Base-by-base conservation (phyloP, 2,329 filamentous ascomycete genomes). In the Xylaria sp. region DNA sequence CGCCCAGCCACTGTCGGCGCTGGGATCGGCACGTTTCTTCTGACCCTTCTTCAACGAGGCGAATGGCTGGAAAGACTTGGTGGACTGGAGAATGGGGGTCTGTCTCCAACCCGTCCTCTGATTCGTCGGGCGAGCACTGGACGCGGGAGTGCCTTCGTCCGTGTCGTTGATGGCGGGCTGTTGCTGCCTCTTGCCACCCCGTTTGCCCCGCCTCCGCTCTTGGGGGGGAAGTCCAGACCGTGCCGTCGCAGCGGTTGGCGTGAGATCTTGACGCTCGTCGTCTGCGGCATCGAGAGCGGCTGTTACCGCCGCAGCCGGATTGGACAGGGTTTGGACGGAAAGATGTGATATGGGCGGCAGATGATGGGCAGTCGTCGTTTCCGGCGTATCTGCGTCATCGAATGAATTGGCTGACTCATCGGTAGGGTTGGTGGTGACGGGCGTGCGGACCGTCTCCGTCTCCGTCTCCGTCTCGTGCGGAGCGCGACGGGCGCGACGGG, bases 1-100 rank as follows among this genome's bases (percentile, higher is more conserved):
- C 3, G 93, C 94, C 94, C 95, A 98, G 3, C 94, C 95, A 78
- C 94, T 97, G 52, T 93, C 88, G 9, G 80, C 80, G 50, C 73
- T 74, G 13, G 67, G 70, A 37, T 78, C 78, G 55, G 78, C 80
- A 73, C 80, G 84, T 66, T 79, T 82, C 69, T 83, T 84, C 74
- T 83, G 81, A 70, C 77, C 82, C 78, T 81, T 87, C 83, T 87
- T 94, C 1, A 91, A 78, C 0, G 86, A 86, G 52, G 84, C 82
- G 74, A 88, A 91, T 0, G 89, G 89, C 76, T 91, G 89, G 69
- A 91, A 91, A 0, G 87, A 88, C 2, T 87, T 80, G 8, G 84
- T 89, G 65, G 86, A 89, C 76, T 91, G 84, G 28, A 89, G 76
- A 28, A 89, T 89, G 0, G 87, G 87, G 0, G 87, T 89, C 69